Evolutionary conservation across 2,329 filamentous ascomycete species (phyloP), one percentile per base, ranked within the genome.

Genomic region (Neonectria sp.): DNA sequence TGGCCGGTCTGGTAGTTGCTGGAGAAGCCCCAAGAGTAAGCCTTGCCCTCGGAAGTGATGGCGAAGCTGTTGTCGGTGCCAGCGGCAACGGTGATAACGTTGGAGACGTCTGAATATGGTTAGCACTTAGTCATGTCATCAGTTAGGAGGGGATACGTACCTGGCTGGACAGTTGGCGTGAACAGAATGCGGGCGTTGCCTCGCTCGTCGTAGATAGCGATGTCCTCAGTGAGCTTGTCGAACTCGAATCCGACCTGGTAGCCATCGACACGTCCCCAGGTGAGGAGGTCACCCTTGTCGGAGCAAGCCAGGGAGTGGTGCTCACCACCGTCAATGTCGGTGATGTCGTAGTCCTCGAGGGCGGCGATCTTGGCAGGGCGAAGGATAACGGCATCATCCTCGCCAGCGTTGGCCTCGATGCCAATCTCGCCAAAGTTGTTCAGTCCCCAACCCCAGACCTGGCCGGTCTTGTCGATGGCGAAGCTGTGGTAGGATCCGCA

Each of bases 361-460:
- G 86, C 86, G 9, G 88, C 82, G 29, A 97, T 88, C 58, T 92
- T 83, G 48, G 88, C 89, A 3, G 94, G 93, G 72, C 89, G 88
- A n/a, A 92, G 86, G 57, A 97, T 88, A 68, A 92, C 93, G 60
- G 90, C 91, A 31, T 88, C 87, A 21, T 85, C 81, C 67, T 81
- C 79, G 24, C 83, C 79, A 40, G 82, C 84, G 65, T 93, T 87
- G 59, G 87, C 84, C 57, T 85, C 84, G 58, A 93, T 89, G 5
- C 83, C 94, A 17, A 93, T 93, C 82, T 97, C 92, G 69, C 92
- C 93, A 80, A 93, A 97, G 81, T 93, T 95, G 86, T 97, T 97
- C 33, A 95, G 84, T 27, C 95, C 94, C 94, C 94, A 97, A 0
- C 91, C 89, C 81, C 90, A 96, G 35, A 95, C 91, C 33, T 88